Conservation (phyloP, 371 early-diverging fungal genomes). For the Coemansia sp. region DNA sequence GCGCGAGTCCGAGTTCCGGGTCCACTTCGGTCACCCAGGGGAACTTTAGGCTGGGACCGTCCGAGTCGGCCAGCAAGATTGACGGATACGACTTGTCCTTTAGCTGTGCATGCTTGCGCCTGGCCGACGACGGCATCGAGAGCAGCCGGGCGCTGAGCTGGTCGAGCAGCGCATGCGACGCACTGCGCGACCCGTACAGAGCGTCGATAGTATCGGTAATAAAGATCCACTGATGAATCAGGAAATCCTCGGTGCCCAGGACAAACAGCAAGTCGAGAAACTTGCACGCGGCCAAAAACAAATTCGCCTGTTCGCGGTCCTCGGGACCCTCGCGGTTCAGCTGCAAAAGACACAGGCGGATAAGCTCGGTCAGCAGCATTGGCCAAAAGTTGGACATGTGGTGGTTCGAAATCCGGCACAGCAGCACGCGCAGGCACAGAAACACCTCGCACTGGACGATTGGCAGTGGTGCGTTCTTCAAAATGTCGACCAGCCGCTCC, state of each 20-base stretch:
- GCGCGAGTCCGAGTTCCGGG: background rate
- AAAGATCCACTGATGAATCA: constrained; percentile 92
- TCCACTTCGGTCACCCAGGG: constrained; percentile 1
- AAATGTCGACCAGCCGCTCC: constrained; percentile 85
- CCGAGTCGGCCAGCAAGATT: background rate
- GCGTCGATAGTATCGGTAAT: constrained; percentile 79
- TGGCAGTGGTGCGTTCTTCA: constrained; percentile 64
- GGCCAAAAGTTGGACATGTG: constrained; percentile 88
- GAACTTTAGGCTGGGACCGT: background rate
- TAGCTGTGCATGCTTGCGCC: background rate
- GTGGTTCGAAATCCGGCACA: constrained; percentile 75
- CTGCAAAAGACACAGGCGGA: constrained; percentile 63
- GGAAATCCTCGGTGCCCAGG: constrained; percentile 78
- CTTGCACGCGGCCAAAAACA: constrained; percentile 84
- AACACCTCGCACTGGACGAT: constrained; percentile 83
- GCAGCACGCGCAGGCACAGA: constrained; percentile 76
- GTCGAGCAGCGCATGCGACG: constrained; percentile 38
- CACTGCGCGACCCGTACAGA: constrained; percentile 40
- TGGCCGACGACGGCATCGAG: constrained; percentile 3
- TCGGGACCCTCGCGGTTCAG: constrained; percentile 20
- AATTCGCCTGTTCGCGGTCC: constrained; percentile 66
- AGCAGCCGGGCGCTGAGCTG: constrained; percentile 28
- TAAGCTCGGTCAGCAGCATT: constrained; percentile 82
- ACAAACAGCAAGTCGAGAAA: constrained; percentile 81
- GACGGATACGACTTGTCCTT: constrained; percentile 3